These are phyloP conservation scores for Lepidium africanum DNA, from an alignment of 345 rosid species.

Conservation along the genomic window DNA sequence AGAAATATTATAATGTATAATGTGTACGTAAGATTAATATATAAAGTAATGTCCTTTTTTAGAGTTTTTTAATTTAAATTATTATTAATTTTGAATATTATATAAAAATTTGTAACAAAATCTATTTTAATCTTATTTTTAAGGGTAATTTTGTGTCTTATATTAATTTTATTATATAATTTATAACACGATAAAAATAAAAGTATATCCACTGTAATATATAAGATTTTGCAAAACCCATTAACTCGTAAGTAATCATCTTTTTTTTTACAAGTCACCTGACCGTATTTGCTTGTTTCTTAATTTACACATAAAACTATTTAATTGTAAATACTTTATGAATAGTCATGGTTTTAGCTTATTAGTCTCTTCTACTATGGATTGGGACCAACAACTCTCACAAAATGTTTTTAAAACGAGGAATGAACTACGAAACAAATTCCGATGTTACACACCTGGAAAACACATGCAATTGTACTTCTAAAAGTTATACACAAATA, in stretches of 20 bases:
- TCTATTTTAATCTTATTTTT: too few species aligned
- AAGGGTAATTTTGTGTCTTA: too few species aligned
- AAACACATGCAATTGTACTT: constrained; percentile 31
- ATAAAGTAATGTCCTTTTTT: too few species aligned
- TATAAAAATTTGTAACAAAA: too few species aligned
- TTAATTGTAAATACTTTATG: background rate
- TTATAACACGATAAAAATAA: too few species aligned
- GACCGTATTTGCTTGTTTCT: background rate
- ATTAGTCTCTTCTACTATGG: background rate
- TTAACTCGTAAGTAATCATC: too few species aligned
- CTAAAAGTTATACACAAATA: background rate
- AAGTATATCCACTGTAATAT: too few species aligned
- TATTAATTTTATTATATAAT: too few species aligned
- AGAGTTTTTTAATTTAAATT: too few species aligned
- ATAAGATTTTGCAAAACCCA: background rate
- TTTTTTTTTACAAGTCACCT: background rate
- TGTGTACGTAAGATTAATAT: too few species aligned
- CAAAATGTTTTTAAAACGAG: background rate
- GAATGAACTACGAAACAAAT: background rate
- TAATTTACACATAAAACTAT: background rate
- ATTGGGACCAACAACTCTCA: constrained; percentile 1
- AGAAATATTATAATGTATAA: too few species aligned
- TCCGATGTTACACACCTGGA: constrained; percentile 23
- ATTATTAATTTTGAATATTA: too few species aligned
- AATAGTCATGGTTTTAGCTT: background rate